Conservation (phyloP, 768 basidiomycete genomes). For the Rhodotorula graminis region DNA sequence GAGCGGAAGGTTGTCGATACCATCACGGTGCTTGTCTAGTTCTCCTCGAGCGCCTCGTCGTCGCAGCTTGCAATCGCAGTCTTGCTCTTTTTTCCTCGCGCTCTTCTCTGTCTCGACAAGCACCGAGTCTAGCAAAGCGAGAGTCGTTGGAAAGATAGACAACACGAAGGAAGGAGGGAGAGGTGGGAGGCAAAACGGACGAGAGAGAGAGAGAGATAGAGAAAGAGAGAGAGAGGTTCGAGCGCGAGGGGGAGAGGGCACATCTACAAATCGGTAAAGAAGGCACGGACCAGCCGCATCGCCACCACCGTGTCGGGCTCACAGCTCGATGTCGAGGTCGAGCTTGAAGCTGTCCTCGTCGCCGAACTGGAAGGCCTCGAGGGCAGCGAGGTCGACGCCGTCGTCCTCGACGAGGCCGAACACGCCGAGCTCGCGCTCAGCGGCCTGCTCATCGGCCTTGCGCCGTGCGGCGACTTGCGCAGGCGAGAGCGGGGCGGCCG, state of each 20-base stretch:
- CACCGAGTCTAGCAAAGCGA: too few relatives aligned
- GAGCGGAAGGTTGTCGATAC: not conserved
- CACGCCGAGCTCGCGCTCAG: slow-evolving; percentile 13
- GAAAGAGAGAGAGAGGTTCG: not conserved
- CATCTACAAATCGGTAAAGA: not conserved
- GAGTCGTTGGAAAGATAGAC: too few relatives aligned
- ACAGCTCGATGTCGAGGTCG: not conserved
- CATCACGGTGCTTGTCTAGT: not conserved
- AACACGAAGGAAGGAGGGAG: too few relatives aligned
- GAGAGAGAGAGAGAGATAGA: not conserved
- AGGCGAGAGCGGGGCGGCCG: not conserved
- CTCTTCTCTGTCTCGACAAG: too few relatives aligned
- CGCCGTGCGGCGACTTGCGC: not conserved
- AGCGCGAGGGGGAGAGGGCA: not conserved
- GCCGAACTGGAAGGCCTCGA: not conserved
- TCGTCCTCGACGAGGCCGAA: slow-evolving; percentile 3
- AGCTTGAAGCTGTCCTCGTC: not conserved
- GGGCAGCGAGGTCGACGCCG: not conserved
- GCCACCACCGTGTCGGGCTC: too few relatives aligned
- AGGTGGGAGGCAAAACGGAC: not conserved
- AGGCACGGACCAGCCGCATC: not conserved
- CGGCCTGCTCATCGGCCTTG: not conserved
- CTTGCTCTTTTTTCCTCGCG: too few relatives aligned
- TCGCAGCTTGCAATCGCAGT: too few relatives aligned
- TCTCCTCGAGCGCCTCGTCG: too few relatives aligned